Conservation (phyloP, 1,284 basidiomycete genomes). For the Tremellales sp. region DNA sequence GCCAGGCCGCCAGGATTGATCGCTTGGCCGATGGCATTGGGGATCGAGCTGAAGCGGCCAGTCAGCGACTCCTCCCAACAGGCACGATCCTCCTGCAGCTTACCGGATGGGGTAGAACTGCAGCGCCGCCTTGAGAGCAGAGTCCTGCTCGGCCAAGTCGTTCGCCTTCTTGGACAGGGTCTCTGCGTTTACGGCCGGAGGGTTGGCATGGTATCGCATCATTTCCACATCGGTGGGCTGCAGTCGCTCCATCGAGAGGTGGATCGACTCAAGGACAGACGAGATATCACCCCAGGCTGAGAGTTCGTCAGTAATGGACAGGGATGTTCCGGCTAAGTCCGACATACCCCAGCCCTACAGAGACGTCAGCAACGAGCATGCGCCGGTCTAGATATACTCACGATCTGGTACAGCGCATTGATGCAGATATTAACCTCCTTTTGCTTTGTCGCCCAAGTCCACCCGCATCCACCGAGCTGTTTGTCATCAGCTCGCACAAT, state of each 20-base stretch:
- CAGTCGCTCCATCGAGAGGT: constrained; percentile 25
- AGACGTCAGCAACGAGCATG: not conserved
- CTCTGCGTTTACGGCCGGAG: not conserved
- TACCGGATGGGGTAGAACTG: not conserved
- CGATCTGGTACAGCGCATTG: constrained; percentile 34
- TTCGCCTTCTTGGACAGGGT: not conserved
- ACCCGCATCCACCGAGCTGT: constrained; percentile 33
- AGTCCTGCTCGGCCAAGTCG: not conserved
- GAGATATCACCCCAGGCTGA: constrained; percentile 30
- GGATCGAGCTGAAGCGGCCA: too few species aligned
- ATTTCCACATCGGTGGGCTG: constrained; percentile 20
- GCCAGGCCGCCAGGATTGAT: too few species aligned
- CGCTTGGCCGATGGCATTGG: too few species aligned
- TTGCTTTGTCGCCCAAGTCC: constrained; percentile 40
- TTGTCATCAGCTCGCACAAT: not conserved
- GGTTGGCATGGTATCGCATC: constrained; percentile 4
- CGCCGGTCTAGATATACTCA: constrained; percentile 13
- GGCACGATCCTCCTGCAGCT: too few species aligned
- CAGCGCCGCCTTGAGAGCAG: not conserved
- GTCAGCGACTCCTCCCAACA: too few species aligned
- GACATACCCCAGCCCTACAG: constrained; percentile 24
- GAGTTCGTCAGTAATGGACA: not conserved
- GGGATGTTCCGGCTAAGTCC: not conserved
- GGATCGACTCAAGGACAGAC: constrained; percentile 18
- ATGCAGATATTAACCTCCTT: constrained; percentile 22